phyloP scores from a whole-genome alignment of 2,329 filamentous ascomycete species.

The Rhexocercosporidium sp. region DNA sequence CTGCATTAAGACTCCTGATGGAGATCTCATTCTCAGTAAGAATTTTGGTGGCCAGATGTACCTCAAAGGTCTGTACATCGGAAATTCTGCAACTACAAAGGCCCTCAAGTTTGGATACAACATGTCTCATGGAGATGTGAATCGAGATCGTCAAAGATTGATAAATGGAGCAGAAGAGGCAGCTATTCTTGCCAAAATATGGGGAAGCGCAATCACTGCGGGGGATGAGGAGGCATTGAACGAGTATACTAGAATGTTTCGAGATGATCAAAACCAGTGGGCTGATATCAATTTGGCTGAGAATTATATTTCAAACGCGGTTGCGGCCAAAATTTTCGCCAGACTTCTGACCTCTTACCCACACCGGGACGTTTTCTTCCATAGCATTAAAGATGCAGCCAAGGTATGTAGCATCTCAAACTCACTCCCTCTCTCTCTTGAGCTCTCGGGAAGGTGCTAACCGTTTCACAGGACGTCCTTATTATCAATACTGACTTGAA shows the following conservation, averaged over 20 bases:
- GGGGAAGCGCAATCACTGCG: conserved; percentile 20
- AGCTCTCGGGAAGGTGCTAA: background rate
- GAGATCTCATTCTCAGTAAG: conserved; percentile 23
- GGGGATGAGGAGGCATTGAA: conserved; percentile 9
- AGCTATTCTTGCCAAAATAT: conserved; percentile 21
- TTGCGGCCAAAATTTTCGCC: conserved; percentile 30
- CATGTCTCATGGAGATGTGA: conserved; percentile 17
- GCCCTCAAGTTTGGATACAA: conserved; percentile 29
- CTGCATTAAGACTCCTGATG: conserved; percentile 14
- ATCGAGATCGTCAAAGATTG: conserved; percentile 28
- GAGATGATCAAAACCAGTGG: conserved; percentile 22
- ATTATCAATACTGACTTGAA: conserved; percentile 25
- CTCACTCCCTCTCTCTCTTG: background rate
- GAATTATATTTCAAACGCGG: conserved; percentile 16
- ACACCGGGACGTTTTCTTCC: conserved; percentile 17
- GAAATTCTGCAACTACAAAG: background rate
- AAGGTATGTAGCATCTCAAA: too few species aligned
- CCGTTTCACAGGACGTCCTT: conserved; percentile 16
- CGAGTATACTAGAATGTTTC: conserved; percentile 32
- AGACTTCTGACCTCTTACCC: conserved; percentile 16
- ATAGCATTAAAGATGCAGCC: conserved; percentile 10
- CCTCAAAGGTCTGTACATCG: conserved; percentile 30
- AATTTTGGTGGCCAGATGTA: conserved; percentile 21
- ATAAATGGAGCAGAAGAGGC: conserved; percentile 12
- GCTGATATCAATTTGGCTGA: conserved; percentile 27